Percentiles rank a stretch among this genome's conserved stretches.
Conservation (phyloP, 768 basidiomycete genomes). For the Pleurotus ostreatus region DNA sequence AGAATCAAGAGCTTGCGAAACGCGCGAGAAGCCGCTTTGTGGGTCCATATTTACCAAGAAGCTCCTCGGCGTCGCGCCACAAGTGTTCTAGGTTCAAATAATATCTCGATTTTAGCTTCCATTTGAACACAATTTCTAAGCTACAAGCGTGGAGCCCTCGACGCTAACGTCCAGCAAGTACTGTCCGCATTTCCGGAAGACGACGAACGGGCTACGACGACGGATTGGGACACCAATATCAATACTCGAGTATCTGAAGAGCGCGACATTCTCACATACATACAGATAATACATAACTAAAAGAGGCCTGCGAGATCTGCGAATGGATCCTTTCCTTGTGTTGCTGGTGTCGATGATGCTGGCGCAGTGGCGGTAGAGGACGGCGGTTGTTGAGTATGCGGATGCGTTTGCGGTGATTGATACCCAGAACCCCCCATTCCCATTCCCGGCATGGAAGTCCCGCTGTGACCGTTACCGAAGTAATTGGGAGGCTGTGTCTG, state of each 20-base stretch:
- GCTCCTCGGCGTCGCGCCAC: too few species aligned
- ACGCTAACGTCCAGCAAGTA: too few species aligned
- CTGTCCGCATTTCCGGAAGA: too few species aligned
- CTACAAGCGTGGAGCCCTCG: too few species aligned
- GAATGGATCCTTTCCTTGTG: conserved; percentile 73
- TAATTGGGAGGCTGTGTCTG: conserved; percentile 24
- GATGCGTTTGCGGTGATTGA: conserved; percentile 13
- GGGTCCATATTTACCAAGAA: conserved; percentile 5
- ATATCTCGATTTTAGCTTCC: too few species aligned
- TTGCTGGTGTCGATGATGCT: conserved; percentile 16
- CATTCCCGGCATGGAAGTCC: conserved; percentile 1
- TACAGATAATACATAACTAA: conserved; percentile 24
- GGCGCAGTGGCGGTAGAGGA: conserved; percentile 18
- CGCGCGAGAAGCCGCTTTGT: neutral
- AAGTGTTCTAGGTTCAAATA: too few species aligned
- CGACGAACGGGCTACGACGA: too few species aligned
- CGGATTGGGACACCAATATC: too few species aligned
- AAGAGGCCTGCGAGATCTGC: conserved; percentile 79
- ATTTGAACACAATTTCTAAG: too few species aligned
- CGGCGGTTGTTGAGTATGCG: conserved; percentile 13
- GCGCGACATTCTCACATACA: too few species aligned
- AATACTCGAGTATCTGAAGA: too few species aligned
- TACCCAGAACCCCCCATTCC: neutral
- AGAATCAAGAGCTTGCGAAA: too few species aligned
- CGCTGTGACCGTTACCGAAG: conserved; percentile 19